A percentile compares a stretch with the other conserved stretches of the same genome.
Evolutionary conservation across 805 yeast species (phyloP).

Genomic region (Metschnikowia rubicola): DNA sequence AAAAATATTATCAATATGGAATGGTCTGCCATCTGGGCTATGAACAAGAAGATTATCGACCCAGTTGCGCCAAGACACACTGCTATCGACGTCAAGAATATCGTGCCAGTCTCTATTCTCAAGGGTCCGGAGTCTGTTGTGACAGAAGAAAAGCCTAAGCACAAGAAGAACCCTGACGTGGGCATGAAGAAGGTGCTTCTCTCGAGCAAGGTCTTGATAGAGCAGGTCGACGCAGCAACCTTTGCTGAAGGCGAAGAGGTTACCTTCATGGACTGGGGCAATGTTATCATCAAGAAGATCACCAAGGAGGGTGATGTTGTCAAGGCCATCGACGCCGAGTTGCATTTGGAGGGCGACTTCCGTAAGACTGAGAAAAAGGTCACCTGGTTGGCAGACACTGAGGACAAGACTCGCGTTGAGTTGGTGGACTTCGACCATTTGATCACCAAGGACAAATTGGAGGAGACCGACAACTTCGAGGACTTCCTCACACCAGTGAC

Average conservation of each 20-base stretch:
- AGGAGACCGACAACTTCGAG: slow-evolving; percentile 90
- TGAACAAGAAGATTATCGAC: slow-evolving; percentile 94
- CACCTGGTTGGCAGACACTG: slow-evolving; percentile 89
- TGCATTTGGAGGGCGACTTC: slow-evolving; percentile 95
- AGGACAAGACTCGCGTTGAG: slow-evolving; percentile 67
- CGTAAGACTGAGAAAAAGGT: slow-evolving; percentile 91
- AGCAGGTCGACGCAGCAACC: slow-evolving; percentile 76
- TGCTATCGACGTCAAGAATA: slow-evolving; percentile 63
- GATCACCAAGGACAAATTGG: slow-evolving; percentile 91
- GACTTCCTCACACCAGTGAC: slow-evolving; percentile 87
- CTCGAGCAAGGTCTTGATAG: slow-evolving; percentile 63
- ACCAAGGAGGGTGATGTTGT: slow-evolving; percentile 58
- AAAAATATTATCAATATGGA: slow-evolving; percentile 94
- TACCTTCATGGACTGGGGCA: slow-evolving; percentile 99
- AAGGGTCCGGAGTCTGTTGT: slow-evolving; percentile 65
- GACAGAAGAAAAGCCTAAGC: slow-evolving; percentile 80
- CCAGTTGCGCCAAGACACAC: slow-evolving; percentile 96
- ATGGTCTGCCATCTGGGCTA: slow-evolving; percentile 97
- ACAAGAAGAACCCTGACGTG: slow-evolving; percentile 90
- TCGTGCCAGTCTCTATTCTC: slow-evolving; percentile 64
- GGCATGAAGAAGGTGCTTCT: slow-evolving; percentile 79
- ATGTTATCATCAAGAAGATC: slow-evolving; percentile 72
- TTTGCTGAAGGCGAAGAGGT: slow-evolving; percentile 81
- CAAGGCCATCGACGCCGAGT: slow-evolving; percentile 64
- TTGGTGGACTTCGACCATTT: slow-evolving; percentile 91